These are phyloP conservation scores for Lophiostoma macrostomum DNA, from an alignment of 495 filamentous ascomycete species.

Conservation along the genomic window DNA sequence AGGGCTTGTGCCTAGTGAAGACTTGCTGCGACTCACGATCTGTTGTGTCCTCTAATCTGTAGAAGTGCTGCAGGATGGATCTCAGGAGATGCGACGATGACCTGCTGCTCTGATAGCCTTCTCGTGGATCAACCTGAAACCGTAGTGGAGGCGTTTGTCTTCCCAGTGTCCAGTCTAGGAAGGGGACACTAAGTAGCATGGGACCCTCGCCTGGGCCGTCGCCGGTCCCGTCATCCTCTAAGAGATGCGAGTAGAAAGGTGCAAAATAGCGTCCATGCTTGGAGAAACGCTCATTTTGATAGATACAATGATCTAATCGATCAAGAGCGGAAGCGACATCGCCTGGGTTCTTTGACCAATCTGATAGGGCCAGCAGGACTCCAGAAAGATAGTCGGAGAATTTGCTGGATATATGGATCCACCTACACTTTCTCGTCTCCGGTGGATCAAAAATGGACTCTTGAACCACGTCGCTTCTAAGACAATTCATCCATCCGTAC, in stretches of 20 bases:
- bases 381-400: slow-evolving; percentile 39
- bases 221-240: neutral
- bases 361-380: slow-evolving; percentile 33
- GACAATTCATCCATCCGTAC: slow-evolving; percentile 43
- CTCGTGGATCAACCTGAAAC: slow-evolving; percentile 41
- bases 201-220: slow-evolving; percentile 21
- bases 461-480: slow-evolving; percentile 33
- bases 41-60: slow-evolving; percentile 42
- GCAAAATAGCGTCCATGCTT: slow-evolving; percentile 44
- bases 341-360: slow-evolving; percentile 23
- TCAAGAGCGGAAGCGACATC: slow-evolving; percentile 20
- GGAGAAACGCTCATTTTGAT: slow-evolving; percentile 41
- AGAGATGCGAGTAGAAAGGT: slow-evolving; percentile 39
- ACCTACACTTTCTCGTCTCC: slow-evolving; percentile 35
- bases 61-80: slow-evolving; percentile 42
- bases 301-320: slow-evolving; percentile 36
- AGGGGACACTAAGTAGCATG: slow-evolving; percentile 40
- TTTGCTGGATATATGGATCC: slow-evolving; percentile 45
- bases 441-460: slow-evolving; percentile 27
- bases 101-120: slow-evolving; percentile 40
- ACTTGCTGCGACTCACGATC: slow-evolving; percentile 42
- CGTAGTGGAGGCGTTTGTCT: slow-evolving; percentile 38
- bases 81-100: slow-evolving; percentile 37
- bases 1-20: slow-evolving; percentile 41
- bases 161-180: slow-evolving; percentile 41